phyloP scores from a whole-genome alignment of 331 rosid species.

The Cydonia oblonga region DNA sequence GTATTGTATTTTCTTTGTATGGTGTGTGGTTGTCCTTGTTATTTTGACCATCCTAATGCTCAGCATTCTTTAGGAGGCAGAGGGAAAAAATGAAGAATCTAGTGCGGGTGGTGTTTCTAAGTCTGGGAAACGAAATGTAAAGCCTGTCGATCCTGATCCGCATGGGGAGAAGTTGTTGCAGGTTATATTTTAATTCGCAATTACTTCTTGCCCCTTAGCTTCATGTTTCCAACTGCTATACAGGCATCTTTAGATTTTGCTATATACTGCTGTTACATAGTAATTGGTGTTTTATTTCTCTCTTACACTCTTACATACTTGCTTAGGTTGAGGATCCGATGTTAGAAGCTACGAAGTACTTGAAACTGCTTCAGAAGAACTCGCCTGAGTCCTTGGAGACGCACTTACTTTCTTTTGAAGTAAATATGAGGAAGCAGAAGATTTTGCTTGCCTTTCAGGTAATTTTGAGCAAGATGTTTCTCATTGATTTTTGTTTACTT shows the following conservation, averaged over 20 bases:
- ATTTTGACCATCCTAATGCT: conserved; percentile 10
- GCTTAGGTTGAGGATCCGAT: conserved; percentile 76
- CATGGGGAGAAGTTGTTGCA: conserved; percentile 81
- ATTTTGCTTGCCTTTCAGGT: conserved; percentile 90
- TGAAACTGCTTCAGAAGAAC: conserved; percentile 87
- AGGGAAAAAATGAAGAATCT: conserved; percentile 72
- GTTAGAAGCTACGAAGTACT: conserved; percentile 80
- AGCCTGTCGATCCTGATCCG: conserved; percentile 91
- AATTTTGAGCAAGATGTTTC: background rate
- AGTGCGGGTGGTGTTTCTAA: conserved; percentile 47
- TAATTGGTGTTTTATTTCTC: conserved; percentile 7
- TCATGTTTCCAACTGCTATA: background rate
- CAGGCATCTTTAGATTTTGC: background rate
- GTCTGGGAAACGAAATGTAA: conserved; percentile 78
- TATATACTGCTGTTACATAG: background rate
- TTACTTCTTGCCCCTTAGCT: background rate
- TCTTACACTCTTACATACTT: background rate
- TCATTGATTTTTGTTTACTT: background rate
- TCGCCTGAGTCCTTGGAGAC: conserved; percentile 79
- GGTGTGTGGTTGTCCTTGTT: conserved; percentile 7
- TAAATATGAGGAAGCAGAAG: conserved; percentile 68
- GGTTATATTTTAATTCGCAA: conserved; percentile 35
- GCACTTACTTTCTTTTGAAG: conserved; percentile 83
- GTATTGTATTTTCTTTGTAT: conserved; percentile 30
- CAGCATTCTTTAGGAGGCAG: conserved; percentile 66